phyloP scores from a whole-genome alignment of 2,329 filamentous ascomycete genomes.

The Xylaria sp. region DNA sequence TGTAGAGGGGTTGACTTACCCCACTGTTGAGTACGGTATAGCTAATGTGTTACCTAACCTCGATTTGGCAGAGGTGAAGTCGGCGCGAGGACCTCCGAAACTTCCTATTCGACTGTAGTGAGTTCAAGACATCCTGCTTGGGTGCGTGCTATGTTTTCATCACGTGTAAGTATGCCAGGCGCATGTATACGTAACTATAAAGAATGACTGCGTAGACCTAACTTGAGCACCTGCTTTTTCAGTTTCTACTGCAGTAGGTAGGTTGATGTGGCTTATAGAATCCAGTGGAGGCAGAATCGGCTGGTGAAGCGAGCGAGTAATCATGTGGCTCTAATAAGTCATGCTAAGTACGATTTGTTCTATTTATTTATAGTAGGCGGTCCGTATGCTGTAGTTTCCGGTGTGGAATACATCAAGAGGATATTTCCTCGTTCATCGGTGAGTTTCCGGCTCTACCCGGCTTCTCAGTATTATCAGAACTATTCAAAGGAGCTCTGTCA shows the following conservation, averaged over 20 bases:
- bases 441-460: not conserved
- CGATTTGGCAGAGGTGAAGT: conserved; percentile 37
- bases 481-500: conserved; percentile 35
- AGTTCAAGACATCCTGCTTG: not conserved
- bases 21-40: not conserved
- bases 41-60: conserved; percentile 18
- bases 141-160: not conserved
- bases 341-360: not conserved
- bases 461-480: conserved; percentile 31
- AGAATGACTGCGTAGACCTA: not conserved
- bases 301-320: not conserved
- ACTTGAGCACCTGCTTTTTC: not conserved
- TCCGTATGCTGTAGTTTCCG: not conserved
- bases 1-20: conserved; percentile 2
- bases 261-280: not conserved
- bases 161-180: not conserved
- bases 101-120: conserved; percentile 26
- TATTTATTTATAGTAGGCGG: not conserved
- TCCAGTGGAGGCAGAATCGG: not conserved
- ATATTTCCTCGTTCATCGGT: conserved; percentile 6
- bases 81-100: conserved; percentile 43
- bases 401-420: not conserved
- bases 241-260: not conserved
- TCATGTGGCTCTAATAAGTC: not conserved
- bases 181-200: not conserved